phyloP scores from a whole-genome alignment of 192 early-diverging fungal genomes.

The Coemansia guatemalensis region DNA sequence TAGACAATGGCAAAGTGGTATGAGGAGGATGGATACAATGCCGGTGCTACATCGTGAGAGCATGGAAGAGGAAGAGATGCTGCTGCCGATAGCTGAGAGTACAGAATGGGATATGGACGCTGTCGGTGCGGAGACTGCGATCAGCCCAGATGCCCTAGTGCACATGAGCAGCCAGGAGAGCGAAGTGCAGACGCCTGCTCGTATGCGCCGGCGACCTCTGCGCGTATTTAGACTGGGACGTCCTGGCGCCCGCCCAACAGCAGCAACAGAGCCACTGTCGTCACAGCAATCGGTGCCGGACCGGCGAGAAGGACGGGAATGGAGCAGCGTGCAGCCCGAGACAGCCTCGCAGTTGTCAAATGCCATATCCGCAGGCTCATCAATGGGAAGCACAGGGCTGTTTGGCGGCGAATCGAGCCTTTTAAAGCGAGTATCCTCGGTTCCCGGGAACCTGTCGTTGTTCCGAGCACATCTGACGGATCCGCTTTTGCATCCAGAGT shows the following conservation, averaged over 20 bases:
- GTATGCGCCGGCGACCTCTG: constrained; percentile 18
- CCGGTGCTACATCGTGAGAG: constrained; percentile 2
- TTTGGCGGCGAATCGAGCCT: constrained; percentile 15
- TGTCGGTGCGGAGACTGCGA: not conserved
- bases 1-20: not conserved
- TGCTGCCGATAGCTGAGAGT: not conserved
- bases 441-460: constrained; percentile 48
- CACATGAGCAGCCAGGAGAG: not conserved
- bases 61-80: constrained; percentile 7
- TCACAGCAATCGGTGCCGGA: not conserved
- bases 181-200: constrained; percentile 4
- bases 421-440: constrained; percentile 49
- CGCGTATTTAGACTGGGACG: constrained; percentile 20
- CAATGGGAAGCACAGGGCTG: constrained; percentile 14
- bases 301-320: not conserved
- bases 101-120: not conserved
- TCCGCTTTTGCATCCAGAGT: constrained; percentile 47
- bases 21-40: not conserved
- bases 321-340: not conserved
- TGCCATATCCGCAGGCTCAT: constrained; percentile 8
- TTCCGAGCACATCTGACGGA: constrained; percentile 47
- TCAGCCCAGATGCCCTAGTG: not conserved
- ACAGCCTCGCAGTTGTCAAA: not conserved
- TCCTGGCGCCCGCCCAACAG: not conserved
- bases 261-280: constrained; percentile 2